These are phyloP conservation scores for Chamaecyparis obtusa DNA, from an alignment of 75 land plant species.

Conservation along the genomic window DNA sequence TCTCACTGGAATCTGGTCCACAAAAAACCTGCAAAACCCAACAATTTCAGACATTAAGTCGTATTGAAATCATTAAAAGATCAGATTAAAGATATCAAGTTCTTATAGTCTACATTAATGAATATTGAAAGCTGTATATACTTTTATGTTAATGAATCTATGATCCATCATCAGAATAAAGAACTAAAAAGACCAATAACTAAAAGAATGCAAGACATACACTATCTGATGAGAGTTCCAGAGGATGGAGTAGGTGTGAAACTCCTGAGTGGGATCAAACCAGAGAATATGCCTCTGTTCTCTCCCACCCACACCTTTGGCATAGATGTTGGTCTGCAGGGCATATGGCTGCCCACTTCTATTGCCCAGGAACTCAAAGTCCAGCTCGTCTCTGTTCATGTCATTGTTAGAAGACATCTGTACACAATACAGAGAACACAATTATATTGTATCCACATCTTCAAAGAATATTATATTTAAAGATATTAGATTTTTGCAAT, in stretches of 20 bases:
- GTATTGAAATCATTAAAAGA: no score
- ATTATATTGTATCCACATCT: background rate
- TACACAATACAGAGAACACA: background rate
- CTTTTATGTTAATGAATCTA: no score
- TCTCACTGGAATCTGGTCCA: constrained; percentile 10
- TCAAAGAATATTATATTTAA: background rate
- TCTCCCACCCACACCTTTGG: constrained; percentile 50
- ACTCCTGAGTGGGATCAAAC: constrained; percentile 87
- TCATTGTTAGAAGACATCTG: constrained; percentile 11
- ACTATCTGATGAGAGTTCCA: constrained; percentile 71
- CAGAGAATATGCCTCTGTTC: constrained; percentile 81
- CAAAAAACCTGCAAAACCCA: constrained; percentile 3
- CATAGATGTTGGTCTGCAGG: constrained; percentile 34
- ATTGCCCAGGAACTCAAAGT: constrained; percentile 40
- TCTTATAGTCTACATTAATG: no score
- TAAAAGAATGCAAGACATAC: constrained; percentile 28
- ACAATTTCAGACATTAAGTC: background rate
- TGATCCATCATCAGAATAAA: no score
- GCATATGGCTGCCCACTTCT: constrained; percentile 23
- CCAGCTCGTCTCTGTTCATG: constrained; percentile 23
- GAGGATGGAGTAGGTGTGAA: constrained; percentile 72
- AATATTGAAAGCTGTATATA: no score
- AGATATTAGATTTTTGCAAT: no score
- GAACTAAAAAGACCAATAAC: background rate
- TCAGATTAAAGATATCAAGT: no score